Percentiles rank a stretch among this genome's conserved stretches.
These are phyloP conservation scores for Calonectria pauciramosa DNA, from an alignment of 2,329 filamentous ascomycete genomes.

Conservation along the genomic window DNA sequence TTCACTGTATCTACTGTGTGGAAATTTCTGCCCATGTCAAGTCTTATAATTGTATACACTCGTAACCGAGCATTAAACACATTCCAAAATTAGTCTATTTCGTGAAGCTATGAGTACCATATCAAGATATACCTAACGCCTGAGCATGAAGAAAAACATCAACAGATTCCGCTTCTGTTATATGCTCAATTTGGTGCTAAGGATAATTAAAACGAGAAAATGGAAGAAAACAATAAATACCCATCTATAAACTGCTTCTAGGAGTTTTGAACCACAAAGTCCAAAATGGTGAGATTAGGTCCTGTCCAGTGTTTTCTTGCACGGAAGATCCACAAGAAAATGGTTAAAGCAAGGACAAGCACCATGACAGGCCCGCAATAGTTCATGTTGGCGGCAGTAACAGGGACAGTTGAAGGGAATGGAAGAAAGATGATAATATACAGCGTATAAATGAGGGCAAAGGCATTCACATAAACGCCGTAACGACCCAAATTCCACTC, in stretches of 20 bases:
- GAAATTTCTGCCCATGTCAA: too few species aligned
- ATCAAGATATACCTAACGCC: too few species aligned
- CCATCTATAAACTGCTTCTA: neutral
- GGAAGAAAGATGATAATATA: slow-evolving; percentile 44
- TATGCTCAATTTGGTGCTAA: neutral
- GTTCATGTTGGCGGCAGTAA: slow-evolving; percentile 41
- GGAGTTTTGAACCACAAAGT: slow-evolving; percentile 39
- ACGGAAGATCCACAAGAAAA: slow-evolving; percentile 35
- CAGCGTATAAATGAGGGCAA: slow-evolving; percentile 41
- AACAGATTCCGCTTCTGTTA: neutral
- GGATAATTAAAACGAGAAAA: neutral
- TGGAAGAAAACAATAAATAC: neutral
- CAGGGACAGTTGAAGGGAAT: slow-evolving; percentile 41
- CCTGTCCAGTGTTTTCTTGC: slow-evolving; percentile 42
- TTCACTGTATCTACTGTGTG: neutral
- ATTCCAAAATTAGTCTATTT: too few species aligned
- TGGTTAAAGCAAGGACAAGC: slow-evolving; percentile 33
- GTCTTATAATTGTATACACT: too few species aligned
- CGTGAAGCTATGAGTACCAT: too few species aligned
- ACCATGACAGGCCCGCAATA: slow-evolving; percentile 45
- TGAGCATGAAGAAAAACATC: too few species aligned
- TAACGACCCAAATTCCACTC: slow-evolving; percentile 43
- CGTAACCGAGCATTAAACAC: too few species aligned
- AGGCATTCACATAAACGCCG: slow-evolving; percentile 34
- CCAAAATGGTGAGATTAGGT: slow-evolving; percentile 41